These are phyloP conservation scores for Penicillium samsonianum DNA, from an alignment of 495 filamentous ascomycete species.

Conservation along the genomic window DNA sequence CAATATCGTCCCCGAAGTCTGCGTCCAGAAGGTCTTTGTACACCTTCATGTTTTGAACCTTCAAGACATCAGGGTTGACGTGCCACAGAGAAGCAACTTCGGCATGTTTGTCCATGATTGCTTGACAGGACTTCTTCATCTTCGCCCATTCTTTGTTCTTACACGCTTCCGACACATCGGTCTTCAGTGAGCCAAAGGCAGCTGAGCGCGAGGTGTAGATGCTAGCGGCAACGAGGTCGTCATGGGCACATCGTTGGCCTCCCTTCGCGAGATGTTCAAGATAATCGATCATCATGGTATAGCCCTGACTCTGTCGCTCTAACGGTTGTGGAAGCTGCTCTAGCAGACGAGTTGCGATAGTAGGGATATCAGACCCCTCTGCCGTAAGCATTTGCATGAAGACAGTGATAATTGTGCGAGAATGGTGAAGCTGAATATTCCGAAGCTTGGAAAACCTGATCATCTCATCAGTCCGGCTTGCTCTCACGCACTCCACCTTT, in stretches of 20 bases:
- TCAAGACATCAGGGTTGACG: background rate
- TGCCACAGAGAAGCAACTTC: conserved; percentile 4
- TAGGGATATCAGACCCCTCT: conserved; percentile 4
- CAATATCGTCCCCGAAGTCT: background rate
- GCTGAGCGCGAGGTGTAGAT: conserved; percentile 10
- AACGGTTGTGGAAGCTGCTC: background rate
- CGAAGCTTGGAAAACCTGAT: conserved; percentile 26
- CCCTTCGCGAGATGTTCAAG: conserved; percentile 5
- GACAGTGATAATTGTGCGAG: conserved; percentile 25
- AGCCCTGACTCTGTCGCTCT: background rate
- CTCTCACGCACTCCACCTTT: conserved; percentile 14
- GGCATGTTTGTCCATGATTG: conserved; percentile 4
- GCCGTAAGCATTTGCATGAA: conserved; percentile 26
- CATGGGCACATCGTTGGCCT: background rate
- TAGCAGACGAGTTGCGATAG: conserved; percentile 7
- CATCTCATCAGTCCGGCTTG: conserved; percentile 15
- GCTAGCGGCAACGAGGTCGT: background rate
- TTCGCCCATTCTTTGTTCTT: conserved; percentile 1
- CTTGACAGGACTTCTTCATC: conserved; percentile 6
- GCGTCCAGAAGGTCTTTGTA: conserved; percentile 8
- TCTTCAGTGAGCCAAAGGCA: conserved; percentile 3
- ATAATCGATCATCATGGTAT: conserved; percentile 3
- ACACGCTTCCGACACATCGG: background rate
- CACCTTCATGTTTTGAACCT: conserved; percentile 2
- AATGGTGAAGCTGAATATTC: conserved; percentile 30